Conservation (phyloP, 2,329 filamentous ascomycete species). For the Biscogniauxia marginata region DNA sequence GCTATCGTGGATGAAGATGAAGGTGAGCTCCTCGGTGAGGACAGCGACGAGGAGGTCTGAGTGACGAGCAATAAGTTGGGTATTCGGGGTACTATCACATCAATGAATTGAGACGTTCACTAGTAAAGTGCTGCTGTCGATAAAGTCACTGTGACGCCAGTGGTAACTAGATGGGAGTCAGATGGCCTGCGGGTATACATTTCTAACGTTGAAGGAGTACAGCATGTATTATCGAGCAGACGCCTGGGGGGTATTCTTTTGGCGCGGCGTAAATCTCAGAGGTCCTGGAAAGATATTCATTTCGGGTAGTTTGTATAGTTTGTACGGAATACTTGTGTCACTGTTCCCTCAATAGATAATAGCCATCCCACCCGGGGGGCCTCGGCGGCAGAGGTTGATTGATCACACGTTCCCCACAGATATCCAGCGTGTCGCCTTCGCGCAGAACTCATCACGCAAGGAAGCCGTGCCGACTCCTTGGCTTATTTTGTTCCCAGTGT, state of each 20-base stretch:
- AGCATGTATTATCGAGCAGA: not conserved
- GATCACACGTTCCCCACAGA: not conserved
- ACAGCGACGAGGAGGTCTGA: conserved; percentile 84
- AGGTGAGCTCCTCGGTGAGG: conserved; percentile 88
- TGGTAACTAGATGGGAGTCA: not conserved
- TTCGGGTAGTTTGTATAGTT: not conserved
- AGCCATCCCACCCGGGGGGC: not conserved
- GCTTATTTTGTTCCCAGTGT: not conserved
- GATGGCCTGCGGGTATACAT: not conserved
- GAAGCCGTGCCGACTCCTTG: not conserved
- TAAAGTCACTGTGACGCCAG: not conserved
- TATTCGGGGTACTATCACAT: conserved; percentile 8
- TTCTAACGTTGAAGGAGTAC: not conserved
- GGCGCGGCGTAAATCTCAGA: not conserved
- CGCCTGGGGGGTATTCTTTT: not conserved
- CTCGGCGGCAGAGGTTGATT: not conserved
- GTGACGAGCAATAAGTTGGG: not conserved
- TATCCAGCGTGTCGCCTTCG: not conserved
- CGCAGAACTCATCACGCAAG: not conserved
- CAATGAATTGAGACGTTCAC: conserved; percentile 11
- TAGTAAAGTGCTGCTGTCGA: not conserved
- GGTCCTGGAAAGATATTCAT: not conserved
- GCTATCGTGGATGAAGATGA: conserved; percentile 88
- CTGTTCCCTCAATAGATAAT: not conserved
- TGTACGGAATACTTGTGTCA: not conserved